Base-by-base conservation (phyloP, 768 basidiomycete species). In the Leccinum obscurum region DNA sequence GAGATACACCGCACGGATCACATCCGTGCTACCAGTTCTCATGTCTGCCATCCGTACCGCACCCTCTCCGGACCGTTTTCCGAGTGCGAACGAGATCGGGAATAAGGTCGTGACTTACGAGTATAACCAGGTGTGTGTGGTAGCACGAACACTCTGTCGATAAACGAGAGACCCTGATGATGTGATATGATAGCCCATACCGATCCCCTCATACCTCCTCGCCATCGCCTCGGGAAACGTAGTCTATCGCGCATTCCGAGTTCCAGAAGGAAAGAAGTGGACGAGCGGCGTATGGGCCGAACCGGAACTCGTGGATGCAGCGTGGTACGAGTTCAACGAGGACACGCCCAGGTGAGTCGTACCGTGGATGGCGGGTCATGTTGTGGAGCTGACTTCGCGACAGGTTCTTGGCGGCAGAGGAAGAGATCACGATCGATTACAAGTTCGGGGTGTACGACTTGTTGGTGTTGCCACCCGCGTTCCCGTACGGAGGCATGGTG, bases 401-500 rank as follows among this genome's bases (percentile, higher is more conserved):
- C 8, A 93, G 91, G 65, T 95, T 92, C 74, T 72, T 96, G 64
- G 79, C 83, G 2, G 83, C 80, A 10, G 83, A 81, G 26, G 93
- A 95, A 73, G 78, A 83, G 28, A 78, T 93, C 39, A 81, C 93
- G 5, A 82, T 81, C 0, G 80, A 85, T 0, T 98, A 97, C 70
- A 77, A 80, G 52, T 98, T 94, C 72, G 90, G 91, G 3, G 88
- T 93, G 5, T 96, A 94, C 66, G 94, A 97, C 68, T 71, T 95
- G 3, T 79, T 97, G 34, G 89, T 97, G 24, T 77, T 97, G 7
- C 95, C 95, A 1, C 90, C 92, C 7, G 87, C 90, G 1, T 97
- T 96, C 80, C 94, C 94, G 0, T 96, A 91, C 70, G 93, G 93
- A 53, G 92, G 92, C 55, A 89, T 91, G 91, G 88, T 86, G 61